Conservation (phyloP, 2,329 filamentous ascomycete genomes). For the Drechslerella coelobrocha region DNA sequence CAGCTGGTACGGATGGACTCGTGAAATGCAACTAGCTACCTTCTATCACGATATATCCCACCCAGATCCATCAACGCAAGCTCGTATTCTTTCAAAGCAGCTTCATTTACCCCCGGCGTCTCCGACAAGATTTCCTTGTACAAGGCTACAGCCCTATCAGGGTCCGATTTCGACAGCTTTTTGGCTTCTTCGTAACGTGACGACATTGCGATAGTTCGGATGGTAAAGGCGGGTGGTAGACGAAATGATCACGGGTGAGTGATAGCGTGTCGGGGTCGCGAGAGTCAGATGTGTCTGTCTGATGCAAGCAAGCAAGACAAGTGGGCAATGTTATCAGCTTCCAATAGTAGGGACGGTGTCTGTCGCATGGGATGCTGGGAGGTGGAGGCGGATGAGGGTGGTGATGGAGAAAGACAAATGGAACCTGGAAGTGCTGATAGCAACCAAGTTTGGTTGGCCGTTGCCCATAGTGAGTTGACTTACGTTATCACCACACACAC, state of each 20-base stretch:
- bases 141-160: conserved; percentile 80
- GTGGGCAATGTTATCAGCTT: not conserved
- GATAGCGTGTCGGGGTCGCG: conserved; percentile 15
- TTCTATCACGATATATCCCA: conserved; percentile 89
- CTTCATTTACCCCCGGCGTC: conserved; percentile 82
- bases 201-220: conserved; percentile 59
- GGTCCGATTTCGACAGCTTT: conserved; percentile 79
- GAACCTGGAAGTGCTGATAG: not conserved
- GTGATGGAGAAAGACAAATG: not conserved
- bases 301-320: not conserved
- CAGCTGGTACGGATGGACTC: not conserved
- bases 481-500: not conserved
- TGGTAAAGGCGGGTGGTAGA: not conserved
- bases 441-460: not conserved
- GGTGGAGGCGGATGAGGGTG: not conserved
- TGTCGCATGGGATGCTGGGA: conserved; percentile 1
- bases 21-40: conserved; percentile 63
- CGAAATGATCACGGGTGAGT: conserved; percentile 32
- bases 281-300: conserved; percentile 3
- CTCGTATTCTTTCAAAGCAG: conserved; percentile 90
- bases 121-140: conserved; percentile 90
- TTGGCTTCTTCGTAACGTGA: conserved; percentile 86
- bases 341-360: conserved; percentile 2
- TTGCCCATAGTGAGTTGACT: no score
- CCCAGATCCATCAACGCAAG: conserved; percentile 84